A percentile compares a stretch with the other conserved stretches of the same genome.
These are phyloP conservation scores for Chromera velia DNA, from an alignment of 73 alveolate genomes.

Conservation along the genomic window DNA sequence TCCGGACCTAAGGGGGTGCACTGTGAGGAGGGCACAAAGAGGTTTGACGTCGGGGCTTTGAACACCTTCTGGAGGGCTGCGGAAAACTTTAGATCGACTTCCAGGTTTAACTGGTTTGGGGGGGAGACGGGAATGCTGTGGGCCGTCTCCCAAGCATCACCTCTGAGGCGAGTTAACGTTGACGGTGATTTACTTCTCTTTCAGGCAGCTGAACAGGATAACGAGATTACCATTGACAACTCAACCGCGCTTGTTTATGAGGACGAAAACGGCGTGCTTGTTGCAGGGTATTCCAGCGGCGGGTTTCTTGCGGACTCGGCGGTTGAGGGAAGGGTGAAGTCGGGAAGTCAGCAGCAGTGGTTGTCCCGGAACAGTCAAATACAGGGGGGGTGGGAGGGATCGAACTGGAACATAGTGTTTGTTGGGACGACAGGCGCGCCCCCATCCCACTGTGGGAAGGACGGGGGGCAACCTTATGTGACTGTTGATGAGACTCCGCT, in stretches of 20 bases:
- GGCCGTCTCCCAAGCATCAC: constrained; percentile 50
- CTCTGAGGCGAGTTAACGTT: constrained; percentile 26
- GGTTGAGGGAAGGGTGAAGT: constrained; percentile 11
- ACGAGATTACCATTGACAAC: too few relatives aligned
- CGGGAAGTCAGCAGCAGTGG: constrained; percentile 44
- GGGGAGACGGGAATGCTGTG: constrained; percentile 37
- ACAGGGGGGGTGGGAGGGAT: constrained; percentile 16
- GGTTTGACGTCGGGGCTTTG: not conserved
- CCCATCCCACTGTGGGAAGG: too few relatives aligned
- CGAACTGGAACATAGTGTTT: constrained; percentile 29
- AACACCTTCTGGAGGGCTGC: not conserved
- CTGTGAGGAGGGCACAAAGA: too few relatives aligned
- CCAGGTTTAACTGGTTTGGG: constrained; percentile 2
- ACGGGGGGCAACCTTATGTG: too few relatives aligned
- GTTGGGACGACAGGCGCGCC: constrained; percentile 46
- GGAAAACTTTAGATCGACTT: not conserved
- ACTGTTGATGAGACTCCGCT: too few relatives aligned
- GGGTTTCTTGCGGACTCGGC: too few relatives aligned
- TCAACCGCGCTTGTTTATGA: too few relatives aligned
- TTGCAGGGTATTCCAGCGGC: too few relatives aligned
- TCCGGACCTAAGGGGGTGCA: not conserved
- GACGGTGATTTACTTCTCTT: not conserved
- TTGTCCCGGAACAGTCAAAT: constrained; percentile 23
- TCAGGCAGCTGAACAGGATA: too few relatives aligned
- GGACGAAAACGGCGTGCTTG: too few relatives aligned